Evolutionary conservation across 768 basidiomycete species (phyloP), one percentile per base, ranked within the genome.

Genomic region (Leccinum imitatum): DNA sequence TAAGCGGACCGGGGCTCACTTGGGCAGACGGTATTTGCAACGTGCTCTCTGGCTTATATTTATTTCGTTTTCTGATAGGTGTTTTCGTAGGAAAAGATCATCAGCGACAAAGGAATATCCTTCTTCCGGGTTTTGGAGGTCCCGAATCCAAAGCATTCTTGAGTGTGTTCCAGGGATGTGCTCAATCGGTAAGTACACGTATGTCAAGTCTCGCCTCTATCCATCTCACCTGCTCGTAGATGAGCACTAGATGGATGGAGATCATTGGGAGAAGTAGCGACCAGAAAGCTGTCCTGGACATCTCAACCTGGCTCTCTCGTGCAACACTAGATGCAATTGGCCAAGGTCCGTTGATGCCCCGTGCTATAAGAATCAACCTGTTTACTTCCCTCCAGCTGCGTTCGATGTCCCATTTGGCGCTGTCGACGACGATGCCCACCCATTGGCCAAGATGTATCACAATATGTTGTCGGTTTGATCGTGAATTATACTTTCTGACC

Each of bases 41-140:
- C 8, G 6, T 13, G 4, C 6, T 46, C 1, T 9, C 44, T 30
- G 6, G 1, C 13, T 27, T 76, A 75, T 76, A 75, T 37, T 50
- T n/a, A 47, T 37, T 50, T 50, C 8, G 7, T 25, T 25, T 25
- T 11, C 14, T 27, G 53, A 46, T 44, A 25, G 53, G 17, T n/a
- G 5, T 30, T 44, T 56, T 50, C 6, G 48, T 51, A 73, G 72
- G 78, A 2, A 72, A 77, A n/a, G 78, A 72, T 35, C 85, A 86
- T 60, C 82, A 74, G 65, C 77, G 85, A 50, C 83, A 85, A 56
- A 71, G 82, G 59, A 84, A 77, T 61, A 75, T 83, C 21, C 79
- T 85, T 76, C 73, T 82, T 52, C 84, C 83, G 3, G 84, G 81
- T 3, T 85, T 86, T 59, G 82, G 84, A 46, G 31, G 65, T 9